Evolutionary conservation across 106 monocot species (phyloP), one percentile per base, ranked within the genome.

Genomic region (Cymbidium sinense): DNA sequence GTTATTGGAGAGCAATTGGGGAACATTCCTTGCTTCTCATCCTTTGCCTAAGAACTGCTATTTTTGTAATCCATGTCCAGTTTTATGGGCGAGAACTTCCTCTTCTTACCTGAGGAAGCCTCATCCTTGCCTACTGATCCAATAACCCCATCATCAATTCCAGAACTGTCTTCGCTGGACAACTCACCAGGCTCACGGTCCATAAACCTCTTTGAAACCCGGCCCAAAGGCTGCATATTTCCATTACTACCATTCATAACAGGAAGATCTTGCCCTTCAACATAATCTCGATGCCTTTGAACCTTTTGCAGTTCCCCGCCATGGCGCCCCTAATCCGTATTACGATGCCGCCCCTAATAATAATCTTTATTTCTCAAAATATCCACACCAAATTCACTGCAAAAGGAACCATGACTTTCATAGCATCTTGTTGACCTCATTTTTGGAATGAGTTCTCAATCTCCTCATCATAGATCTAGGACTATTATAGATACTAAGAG

Each of bases 51-150:
- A 43, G 33, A 76, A 50, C 5, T 30, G 11, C 70, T 50, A 73
- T 90, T 88, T 25, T 25, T 58, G 12, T 80, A 82, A 77, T 86
- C 88, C 61, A 73, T 54, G 47, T 88, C 90, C 89, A 90, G 83
- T 27, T 87, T 72, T 62, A 90, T 84, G 7, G 88, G 86, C 4
- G 88, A 93, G 52, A 88, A 90, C 61, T 93, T 93, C 47, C 89
- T 86, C 80, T 86, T 93, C 78, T 83, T 87, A 30, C 62, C 41
- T 0, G 76, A 61, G 33, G 75, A 76, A 7, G 33, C 35, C 31
- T 55, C 70, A 25, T 21, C 43, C 35, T 62, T 78, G 47, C 55
- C 64, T 43, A 35, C 75, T 5, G 23, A 18, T 33, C 69, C 70
- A 47, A 30, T 36, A 23, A 41, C 29, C 12, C 74, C 75, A 36